These are phyloP conservation scores for Cymodocea nodosa DNA, from an alignment of 116 monocot species.

Conservation along the genomic window DNA sequence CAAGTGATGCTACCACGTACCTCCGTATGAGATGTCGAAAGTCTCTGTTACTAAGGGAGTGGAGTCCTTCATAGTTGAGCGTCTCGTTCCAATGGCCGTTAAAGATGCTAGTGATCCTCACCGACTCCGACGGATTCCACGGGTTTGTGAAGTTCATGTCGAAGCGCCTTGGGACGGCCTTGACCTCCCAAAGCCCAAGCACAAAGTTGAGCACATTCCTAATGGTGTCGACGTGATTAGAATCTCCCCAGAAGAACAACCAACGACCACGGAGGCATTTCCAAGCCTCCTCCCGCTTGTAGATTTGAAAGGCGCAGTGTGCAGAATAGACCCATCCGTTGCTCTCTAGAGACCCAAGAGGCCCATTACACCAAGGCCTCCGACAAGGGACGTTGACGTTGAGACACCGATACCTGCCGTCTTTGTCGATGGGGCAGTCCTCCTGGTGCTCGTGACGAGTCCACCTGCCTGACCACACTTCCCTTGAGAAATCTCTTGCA, in stretches of 20 bases:
- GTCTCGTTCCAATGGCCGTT: conserved; percentile 91
- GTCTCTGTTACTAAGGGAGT: conserved; percentile 32
- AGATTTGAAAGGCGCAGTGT: conserved; percentile 63
- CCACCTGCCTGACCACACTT: conserved; percentile 74
- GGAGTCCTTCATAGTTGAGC: conserved; percentile 59
- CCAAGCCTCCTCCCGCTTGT: conserved; percentile 46
- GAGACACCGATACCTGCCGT: conserved; percentile 78
- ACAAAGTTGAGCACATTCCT: conserved; percentile 70
- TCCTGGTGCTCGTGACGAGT: conserved; percentile 45
- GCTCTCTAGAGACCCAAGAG: conserved; percentile 66
- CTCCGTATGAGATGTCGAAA: conserved; percentile 36
- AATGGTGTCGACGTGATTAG: conserved; percentile 90
- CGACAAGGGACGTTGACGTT: conserved; percentile 22
- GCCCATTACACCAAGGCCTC: conserved; percentile 69
- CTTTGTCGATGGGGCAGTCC: conserved; percentile 21
- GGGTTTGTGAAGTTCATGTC: conserved; percentile 46
- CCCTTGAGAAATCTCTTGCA: conserved; percentile 13
- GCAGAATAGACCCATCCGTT: conserved; percentile 95
- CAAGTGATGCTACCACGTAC: too few relatives aligned
- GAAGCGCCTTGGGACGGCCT: conserved; percentile 45
- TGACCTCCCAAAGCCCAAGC: conserved; percentile 28
- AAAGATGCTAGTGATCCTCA: conserved; percentile 80
- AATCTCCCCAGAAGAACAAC: conserved; percentile 98
- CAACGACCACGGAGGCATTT: conserved; percentile 42
- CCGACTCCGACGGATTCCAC: conserved; percentile 25